Conservation (phyloP, 2,329 filamentous ascomycete genomes). For the Apiospora sp. region DNA sequence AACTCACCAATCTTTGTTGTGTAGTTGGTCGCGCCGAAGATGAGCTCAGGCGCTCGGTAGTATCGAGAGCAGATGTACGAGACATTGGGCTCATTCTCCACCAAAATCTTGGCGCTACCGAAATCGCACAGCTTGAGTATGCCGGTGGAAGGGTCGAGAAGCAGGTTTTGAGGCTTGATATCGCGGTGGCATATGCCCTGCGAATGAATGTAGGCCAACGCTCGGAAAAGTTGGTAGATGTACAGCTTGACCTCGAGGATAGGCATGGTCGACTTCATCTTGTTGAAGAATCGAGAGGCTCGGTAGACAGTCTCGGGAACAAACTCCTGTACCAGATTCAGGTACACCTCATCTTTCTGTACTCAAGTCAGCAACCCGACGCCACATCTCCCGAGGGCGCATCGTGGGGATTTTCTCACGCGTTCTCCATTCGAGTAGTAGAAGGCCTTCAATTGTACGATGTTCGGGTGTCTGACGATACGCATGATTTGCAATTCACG, state of each 20-base stretch:
- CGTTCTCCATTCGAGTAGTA: constrained; percentile 99
- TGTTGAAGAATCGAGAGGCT: constrained; percentile 98
- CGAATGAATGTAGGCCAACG: constrained; percentile 97
- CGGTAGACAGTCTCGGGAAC: constrained; percentile 98
- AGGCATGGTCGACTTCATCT: constrained; percentile 99
- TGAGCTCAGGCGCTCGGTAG: constrained; percentile 96
- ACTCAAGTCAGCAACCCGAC: constrained; percentile 28
- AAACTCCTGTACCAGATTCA: constrained; percentile 97
- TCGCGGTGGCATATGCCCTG: constrained; percentile 99
- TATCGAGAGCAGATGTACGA: constrained; percentile 99
- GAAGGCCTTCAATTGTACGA: constrained; percentile 98
- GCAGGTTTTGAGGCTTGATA: constrained; percentile 98
- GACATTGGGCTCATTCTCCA: constrained; percentile 98
- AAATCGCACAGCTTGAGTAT: constrained; percentile 98
- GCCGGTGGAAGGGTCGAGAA: constrained; percentile 89
- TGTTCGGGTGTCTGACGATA: constrained; percentile 98
- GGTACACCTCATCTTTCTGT: constrained; percentile 97
- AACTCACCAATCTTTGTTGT: constrained; percentile 97
- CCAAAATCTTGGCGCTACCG: constrained; percentile 96
- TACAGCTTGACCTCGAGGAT: constrained; percentile 99
- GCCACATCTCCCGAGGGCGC: constrained; percentile 26
- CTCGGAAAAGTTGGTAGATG: constrained; percentile 99
- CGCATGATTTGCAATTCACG: constrained; percentile 99
- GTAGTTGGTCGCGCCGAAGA: constrained; percentile 99
- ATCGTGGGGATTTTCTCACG: constrained; percentile 59